Evolutionary conservation across 2,329 filamentous ascomycete species (phyloP).

Genomic region (Talaromyces islandicus): DNA sequence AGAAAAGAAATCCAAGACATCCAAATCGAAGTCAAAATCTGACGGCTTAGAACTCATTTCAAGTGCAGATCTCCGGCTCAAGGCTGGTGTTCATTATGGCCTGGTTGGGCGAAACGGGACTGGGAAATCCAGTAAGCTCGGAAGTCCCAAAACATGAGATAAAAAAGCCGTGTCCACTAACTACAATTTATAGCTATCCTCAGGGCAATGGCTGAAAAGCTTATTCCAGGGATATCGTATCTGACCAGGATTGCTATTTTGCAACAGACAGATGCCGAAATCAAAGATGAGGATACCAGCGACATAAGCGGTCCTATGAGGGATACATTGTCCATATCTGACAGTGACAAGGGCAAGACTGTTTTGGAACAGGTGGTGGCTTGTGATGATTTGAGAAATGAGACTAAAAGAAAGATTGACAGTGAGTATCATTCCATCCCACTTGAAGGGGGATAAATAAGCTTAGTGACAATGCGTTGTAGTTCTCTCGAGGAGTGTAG

Average conservation of each 20-base stretch:
- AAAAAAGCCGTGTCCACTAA: not conserved
- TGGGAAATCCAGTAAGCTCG: constrained; percentile 66
- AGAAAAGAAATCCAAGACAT: constrained; percentile 21
- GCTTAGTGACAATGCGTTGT: not conserved
- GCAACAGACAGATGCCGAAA: constrained; percentile 55
- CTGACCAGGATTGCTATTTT: constrained; percentile 60
- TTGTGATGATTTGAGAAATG: constrained; percentile 45
- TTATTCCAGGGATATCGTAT: constrained; percentile 70
- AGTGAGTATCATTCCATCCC: constrained; percentile 34
- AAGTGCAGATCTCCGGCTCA: constrained; percentile 64
- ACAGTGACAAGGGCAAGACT: constrained; percentile 27
- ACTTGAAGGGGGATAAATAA: not conserved
- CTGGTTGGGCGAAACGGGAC: constrained; percentile 74
- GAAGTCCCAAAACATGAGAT: not conserved
- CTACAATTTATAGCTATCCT: constrained; percentile 51
- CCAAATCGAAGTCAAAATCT: constrained; percentile 47
- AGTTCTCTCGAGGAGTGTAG: constrained; percentile 56
- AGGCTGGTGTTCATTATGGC: constrained; percentile 69
- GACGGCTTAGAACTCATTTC: constrained; percentile 58
- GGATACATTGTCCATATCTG: not conserved
- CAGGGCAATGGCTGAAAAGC: constrained; percentile 68
- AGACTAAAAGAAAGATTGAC: constrained; percentile 56
- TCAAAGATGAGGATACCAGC: constrained; percentile 16
- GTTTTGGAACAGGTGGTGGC: constrained; percentile 63
- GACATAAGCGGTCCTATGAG: constrained; percentile 11